phyloP scores from a whole-genome alignment of 371 early-diverging fungal genomes.

The Synchytrium microbalum region DNA sequence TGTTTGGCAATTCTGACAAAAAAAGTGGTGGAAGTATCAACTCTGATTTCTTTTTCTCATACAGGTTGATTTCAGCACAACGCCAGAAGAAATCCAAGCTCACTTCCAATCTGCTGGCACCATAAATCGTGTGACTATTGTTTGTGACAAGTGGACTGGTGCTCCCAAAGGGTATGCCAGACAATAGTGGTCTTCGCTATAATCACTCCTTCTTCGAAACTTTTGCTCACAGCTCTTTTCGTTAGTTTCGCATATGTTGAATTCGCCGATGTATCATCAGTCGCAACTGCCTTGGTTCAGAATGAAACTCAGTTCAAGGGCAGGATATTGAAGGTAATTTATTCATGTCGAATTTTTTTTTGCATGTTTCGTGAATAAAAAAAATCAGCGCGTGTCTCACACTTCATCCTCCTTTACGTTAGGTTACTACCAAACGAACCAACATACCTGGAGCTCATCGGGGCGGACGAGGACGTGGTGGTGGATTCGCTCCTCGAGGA shows the following conservation, averaged over 20 bases:
- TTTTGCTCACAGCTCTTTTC: constrained; percentile 4
- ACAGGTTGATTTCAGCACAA: constrained; percentile 86
- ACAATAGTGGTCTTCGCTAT: no score
- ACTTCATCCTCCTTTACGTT: constrained; percentile 5
- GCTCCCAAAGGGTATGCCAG: constrained; percentile 83
- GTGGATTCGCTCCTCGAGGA: constrained; percentile 29
- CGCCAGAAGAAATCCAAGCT: constrained; percentile 93
- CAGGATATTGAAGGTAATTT: constrained; percentile 57
- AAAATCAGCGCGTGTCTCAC: constrained; percentile 2
- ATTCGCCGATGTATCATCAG: constrained; percentile 79
- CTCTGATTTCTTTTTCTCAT: no score
- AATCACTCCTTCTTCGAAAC: constrained; percentile 8
- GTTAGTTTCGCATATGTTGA: constrained; percentile 85
- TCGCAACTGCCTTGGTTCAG: constrained; percentile 78
- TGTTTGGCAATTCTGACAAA: background rate
- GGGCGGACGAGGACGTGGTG: constrained; percentile 61
- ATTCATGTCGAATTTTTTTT: background rate
- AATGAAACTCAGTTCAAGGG: constrained; percentile 54
- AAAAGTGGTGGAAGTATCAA: constrained; percentile 8
- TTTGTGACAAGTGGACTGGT: constrained; percentile 90
- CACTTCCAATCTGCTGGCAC: constrained; percentile 95
- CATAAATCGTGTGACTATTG: constrained; percentile 92
- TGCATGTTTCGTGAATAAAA: constrained; percentile 1
- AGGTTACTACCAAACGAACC: constrained; percentile 86
- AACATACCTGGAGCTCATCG: constrained; percentile 87